Percentiles rank a stretch among this genome's conserved stretches.
phyloP scores from a whole-genome alignment of 441 rosid genomes.

The Iberis amara region DNA sequence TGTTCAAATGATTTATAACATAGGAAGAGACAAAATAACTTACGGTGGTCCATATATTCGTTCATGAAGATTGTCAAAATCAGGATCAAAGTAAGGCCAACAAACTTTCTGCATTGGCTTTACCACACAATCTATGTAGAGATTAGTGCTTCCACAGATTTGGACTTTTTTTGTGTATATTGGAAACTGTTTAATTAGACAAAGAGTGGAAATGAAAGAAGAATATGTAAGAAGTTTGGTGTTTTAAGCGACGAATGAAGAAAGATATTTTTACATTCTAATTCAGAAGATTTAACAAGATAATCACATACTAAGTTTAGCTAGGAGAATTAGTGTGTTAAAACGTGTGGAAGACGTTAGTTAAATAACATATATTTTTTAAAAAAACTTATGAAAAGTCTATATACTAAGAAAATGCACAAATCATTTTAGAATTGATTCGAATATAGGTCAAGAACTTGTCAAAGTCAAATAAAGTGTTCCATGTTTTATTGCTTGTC shows the following conservation, averaged over 20 bases:
- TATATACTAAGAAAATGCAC: slow-evolving; percentile 2
- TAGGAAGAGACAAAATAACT: slow-evolving; percentile 4
- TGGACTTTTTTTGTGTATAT: slow-evolving; percentile 1
- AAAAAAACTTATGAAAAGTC: background rate
- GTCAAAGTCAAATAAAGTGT: slow-evolving; percentile 30
- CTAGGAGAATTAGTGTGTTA: slow-evolving; percentile 20
- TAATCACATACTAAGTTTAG: slow-evolving; percentile 30
- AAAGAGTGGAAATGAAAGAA: slow-evolving; percentile 13
- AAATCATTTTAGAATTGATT: slow-evolving; percentile 4
- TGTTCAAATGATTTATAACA: background rate
- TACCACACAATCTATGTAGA: slow-evolving; percentile 16
- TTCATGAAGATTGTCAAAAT: slow-evolving; percentile 57
- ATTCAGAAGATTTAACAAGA: slow-evolving; percentile 27
- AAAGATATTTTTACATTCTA: slow-evolving; percentile 23
- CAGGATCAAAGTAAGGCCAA: slow-evolving; percentile 84
- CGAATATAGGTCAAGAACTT: slow-evolving; percentile 27
- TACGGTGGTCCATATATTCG: slow-evolving; percentile 68
- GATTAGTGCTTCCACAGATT: background rate
- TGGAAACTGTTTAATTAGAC: slow-evolving; percentile 13
- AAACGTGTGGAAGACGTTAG: slow-evolving; percentile 30
- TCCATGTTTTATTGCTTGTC: slow-evolving; percentile 26
- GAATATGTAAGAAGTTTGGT: slow-evolving; percentile 2
- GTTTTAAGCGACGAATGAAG: slow-evolving; percentile 3
- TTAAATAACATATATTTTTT: background rate
- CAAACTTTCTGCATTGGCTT: slow-evolving; percentile 55